Percentiles rank a stretch among this genome's conserved stretches.
phyloP scores from a whole-genome alignment of 1,139 yeast genomes.

The Hansenula anomala region DNA sequence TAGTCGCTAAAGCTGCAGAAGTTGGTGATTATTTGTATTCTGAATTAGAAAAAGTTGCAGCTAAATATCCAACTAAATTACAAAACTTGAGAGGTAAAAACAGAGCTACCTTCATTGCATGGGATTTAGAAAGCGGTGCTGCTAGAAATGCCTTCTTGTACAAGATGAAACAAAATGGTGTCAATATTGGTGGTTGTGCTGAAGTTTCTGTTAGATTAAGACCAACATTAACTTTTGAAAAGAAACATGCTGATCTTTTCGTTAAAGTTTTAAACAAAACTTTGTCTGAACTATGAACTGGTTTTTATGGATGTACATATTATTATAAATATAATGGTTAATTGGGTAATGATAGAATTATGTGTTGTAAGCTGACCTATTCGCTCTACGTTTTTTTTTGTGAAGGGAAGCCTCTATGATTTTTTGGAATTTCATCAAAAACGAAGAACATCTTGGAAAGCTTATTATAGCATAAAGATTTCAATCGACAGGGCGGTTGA shows the following conservation, averaged over 20 bases:
- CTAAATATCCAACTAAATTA: slow-evolving; percentile 40
- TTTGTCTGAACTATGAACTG: not conserved
- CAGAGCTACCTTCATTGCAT: slow-evolving; percentile 73
- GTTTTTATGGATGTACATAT: not conserved
- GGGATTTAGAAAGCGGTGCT: slow-evolving; percentile 49
- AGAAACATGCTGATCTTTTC: slow-evolving; percentile 62
- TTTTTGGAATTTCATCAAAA: too few species aligned
- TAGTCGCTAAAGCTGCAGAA: slow-evolving; percentile 45
- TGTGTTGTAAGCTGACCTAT: too few species aligned
- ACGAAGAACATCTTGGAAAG: too few species aligned
- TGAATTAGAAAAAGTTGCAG: slow-evolving; percentile 39
- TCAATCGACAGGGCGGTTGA: not conserved
- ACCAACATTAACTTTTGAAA: slow-evolving; percentile 64
- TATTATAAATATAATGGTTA: not conserved
- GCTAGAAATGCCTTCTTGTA: slow-evolving; percentile 47
- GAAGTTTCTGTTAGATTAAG: slow-evolving; percentile 61
- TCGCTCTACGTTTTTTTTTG: too few species aligned
- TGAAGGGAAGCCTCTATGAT: too few species aligned
- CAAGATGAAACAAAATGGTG: slow-evolving; percentile 49
- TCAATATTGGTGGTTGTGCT: slow-evolving; percentile 74
- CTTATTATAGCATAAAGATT: too few species aligned
- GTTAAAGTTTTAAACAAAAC: slow-evolving; percentile 29
- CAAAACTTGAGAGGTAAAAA: slow-evolving; percentile 60
- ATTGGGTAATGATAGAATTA: not conserved
- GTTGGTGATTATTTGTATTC: slow-evolving; percentile 57